Evolutionary conservation across 1,284 basidiomycete species (phyloP), one percentile per base, ranked within the genome.

Genomic region (Lentinula novae-zelandiae): DNA sequence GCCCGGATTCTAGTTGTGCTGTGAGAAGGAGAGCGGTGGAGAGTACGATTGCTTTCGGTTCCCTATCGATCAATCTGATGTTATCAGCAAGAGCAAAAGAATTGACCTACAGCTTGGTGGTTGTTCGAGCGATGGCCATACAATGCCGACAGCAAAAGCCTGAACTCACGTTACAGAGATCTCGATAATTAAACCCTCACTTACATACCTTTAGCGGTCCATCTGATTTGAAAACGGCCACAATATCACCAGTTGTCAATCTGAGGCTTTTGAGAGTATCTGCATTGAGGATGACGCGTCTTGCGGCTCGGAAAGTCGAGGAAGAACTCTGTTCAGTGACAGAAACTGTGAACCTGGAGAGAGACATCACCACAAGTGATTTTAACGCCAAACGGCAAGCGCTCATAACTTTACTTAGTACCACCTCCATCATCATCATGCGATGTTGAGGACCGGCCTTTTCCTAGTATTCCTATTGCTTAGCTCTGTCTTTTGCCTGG

Each of bases 81-180:
- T 63, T 31, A 8, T 4, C 62, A 55, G 65, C 50, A 62, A 31
- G 50, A 5, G 38, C 22, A 48, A 61, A 52, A 53, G 39, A 39
- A 44, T 42, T 61, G 65, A 75, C 83, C 67, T 70, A 87, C 89
- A 75, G 62, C 85, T 80, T 60, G 76, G 77, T 36, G 82, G 68
- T 60, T 86, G 63, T 6, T 89, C 86, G 38, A 78, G 66, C 33
- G 85, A 87, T 9, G 89, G 88, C 90, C 90, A 92, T 65, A 82
- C 79, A 51, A 85, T 74, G 12, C 90, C 90, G 53, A 90, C 76
- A 15, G 85, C 81, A 72, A 86, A 86, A 49, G 75, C 69, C 84
- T 88, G 66, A 39, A 13, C 74, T 78, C 65, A 69, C 70, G 53
- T 66, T 68, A 34, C 58, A 66, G 27, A 9, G n/a, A 17, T 6